A percentile compares a stretch with the other conserved stretches of the same genome.
Evolutionary conservation across 1,284 basidiomycete species (phyloP).

Genomic region (Cutaneotrichosporon curvatum): DNA sequence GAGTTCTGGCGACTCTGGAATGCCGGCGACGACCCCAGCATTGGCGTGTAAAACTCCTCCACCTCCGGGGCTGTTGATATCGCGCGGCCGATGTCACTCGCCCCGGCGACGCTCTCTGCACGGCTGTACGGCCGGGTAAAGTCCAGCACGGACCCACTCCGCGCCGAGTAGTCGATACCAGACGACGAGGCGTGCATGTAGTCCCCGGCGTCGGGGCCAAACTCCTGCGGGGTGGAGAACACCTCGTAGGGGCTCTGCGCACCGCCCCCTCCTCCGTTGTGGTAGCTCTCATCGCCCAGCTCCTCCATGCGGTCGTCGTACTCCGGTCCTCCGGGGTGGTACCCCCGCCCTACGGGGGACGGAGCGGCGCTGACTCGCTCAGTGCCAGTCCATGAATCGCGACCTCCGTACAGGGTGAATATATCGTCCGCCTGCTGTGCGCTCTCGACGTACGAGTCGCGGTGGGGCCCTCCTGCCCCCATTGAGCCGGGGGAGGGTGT

Average conservation of each 20-base stretch:
- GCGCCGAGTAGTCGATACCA: background rate
- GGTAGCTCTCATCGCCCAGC: background rate
- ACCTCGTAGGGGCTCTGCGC: background rate
- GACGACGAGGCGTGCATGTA: background rate
- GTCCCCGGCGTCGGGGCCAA: background rate
- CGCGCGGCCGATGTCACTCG: background rate
- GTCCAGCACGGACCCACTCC: too few relatives aligned
- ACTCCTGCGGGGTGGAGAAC: background rate
- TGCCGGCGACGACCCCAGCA: too few relatives aligned
- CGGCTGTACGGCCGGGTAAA: too few relatives aligned
- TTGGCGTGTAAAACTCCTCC: background rate
- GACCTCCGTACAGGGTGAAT: conserved; percentile 26
- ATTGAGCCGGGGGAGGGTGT: too few relatives aligned
- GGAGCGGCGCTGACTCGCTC: background rate
- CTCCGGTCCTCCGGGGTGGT: background rate
- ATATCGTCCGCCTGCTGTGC: conserved; percentile 24
- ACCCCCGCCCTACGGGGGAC: background rate
- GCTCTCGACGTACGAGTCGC: conserved; percentile 19
- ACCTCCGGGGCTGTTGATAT: background rate
- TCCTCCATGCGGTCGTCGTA: background rate
- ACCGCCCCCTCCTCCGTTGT: background rate
- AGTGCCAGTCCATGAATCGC: background rate
- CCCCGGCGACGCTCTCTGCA: too few relatives aligned
- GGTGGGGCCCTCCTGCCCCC: background rate
- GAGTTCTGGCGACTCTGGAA: too few relatives aligned